Percentiles rank a stretch among this genome's conserved stretches.
Evolutionary conservation across 2,329 filamentous ascomycete genomes (phyloP).

Genomic region (Clonostachys sp.): DNA sequence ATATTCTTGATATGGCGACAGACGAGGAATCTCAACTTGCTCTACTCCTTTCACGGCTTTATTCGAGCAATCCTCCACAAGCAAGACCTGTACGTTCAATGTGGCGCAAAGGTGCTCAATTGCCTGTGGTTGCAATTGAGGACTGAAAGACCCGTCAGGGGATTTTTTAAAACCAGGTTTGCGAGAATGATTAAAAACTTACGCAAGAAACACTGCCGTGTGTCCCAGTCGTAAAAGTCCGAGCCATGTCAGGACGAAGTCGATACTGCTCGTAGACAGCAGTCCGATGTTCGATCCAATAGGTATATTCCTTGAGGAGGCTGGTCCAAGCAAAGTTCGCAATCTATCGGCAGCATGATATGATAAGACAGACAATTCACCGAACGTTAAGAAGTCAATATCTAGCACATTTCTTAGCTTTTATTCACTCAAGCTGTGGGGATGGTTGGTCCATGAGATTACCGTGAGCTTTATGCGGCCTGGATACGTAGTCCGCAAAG

Average conservation of each 20-base stretch:
- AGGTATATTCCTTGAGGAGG: no score
- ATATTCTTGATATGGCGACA: no score
- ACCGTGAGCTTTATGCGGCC: not conserved
- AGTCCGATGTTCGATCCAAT: no score
- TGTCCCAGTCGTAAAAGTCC: conserved; percentile 51
- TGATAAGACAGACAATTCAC: conserved; percentile 9
- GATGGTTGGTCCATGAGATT: no score
- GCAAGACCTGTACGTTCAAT: conserved; percentile 29
- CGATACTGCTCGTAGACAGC: conserved; percentile 35
- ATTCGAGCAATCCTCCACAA: no score
- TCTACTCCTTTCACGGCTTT: no score
- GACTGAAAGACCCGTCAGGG: conserved; percentile 18
- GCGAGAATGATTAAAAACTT: conserved; percentile 7
- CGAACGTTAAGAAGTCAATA: conserved; percentile 11
- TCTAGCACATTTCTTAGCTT: conserved; percentile 2
- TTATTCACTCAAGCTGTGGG: not conserved
- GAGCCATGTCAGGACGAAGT: conserved; percentile 57
- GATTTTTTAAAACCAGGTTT: not conserved
- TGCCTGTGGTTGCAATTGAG: conserved; percentile 36
- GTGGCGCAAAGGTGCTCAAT: conserved; percentile 47
- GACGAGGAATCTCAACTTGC: no score
- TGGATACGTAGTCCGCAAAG: conserved; percentile 27
- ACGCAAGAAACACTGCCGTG: conserved; percentile 53
- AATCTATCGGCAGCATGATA: no score
- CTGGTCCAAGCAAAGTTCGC: conserved; percentile 33